Evolutionary conservation across 2,329 filamentous ascomycete genomes (phyloP).

Genomic region (Penicillium griseofulvum): DNA sequence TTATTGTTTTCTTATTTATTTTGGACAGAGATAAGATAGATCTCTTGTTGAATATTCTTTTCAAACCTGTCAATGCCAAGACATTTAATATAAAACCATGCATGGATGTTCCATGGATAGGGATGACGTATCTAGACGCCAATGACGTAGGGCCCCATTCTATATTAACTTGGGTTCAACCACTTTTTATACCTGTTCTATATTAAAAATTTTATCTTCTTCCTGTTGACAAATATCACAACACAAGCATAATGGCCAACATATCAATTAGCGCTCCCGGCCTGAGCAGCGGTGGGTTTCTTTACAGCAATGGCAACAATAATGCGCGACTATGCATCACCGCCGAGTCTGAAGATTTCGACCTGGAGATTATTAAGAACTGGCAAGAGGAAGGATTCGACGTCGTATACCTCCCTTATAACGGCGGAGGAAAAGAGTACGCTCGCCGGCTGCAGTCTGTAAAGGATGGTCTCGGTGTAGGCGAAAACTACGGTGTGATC

Average conservation of each 20-base stretch:
- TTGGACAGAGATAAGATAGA: too few relatives aligned
- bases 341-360: conserved; percentile 47
- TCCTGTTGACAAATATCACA: neutral
- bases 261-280: conserved; percentile 36
- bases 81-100: conserved; percentile 9
- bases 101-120: conserved; percentile 10
- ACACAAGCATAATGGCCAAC: conserved; percentile 26
- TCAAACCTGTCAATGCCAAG: neutral
- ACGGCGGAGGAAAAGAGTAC: conserved; percentile 52
- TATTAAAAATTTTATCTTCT: neutral
- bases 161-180: conserved; percentile 5
- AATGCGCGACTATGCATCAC: conserved; percentile 36
- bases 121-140: conserved; percentile 19
- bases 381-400: conserved; percentile 63
- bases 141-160: conserved; percentile 13
- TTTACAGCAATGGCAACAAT: conserved; percentile 35
- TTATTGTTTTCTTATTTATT: too few relatives aligned
- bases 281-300: conserved; percentile 31
- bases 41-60: too few relatives aligned
- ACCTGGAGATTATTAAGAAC: conserved; percentile 51
- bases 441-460: conserved; percentile 51
- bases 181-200: neutral
- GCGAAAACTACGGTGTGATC: conserved; percentile 62
- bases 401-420: conserved; percentile 56
- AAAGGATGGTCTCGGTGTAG: conserved; percentile 54